Conservation (phyloP, 2,329 filamentous ascomycete species). For the Trichoderma simmonsii region DNA sequence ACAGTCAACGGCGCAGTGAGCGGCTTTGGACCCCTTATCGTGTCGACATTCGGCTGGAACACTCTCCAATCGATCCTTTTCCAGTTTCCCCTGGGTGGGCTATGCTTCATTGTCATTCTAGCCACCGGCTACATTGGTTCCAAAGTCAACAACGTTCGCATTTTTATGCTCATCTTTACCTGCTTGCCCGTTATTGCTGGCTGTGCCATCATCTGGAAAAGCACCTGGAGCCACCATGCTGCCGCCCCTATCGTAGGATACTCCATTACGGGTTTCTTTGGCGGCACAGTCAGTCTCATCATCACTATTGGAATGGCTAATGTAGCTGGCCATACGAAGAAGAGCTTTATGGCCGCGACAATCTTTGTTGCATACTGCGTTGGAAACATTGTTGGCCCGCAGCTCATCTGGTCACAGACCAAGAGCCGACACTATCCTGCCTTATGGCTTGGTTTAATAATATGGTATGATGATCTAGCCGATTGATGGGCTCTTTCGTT, state of each 20-base stretch:
- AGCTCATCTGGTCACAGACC: slow-evolving; percentile 65
- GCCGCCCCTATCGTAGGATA: slow-evolving; percentile 68
- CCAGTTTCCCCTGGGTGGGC: slow-evolving; percentile 69
- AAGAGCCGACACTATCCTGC: slow-evolving; percentile 66
- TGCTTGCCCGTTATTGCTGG: slow-evolving; percentile 73
- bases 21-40: slow-evolving; percentile 69
- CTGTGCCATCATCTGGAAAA: slow-evolving; percentile 72
- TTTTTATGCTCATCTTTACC: slow-evolving; percentile 61
- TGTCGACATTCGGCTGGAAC: slow-evolving; percentile 66
- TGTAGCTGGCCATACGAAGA: slow-evolving; percentile 73
- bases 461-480: slow-evolving; percentile 40
- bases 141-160: slow-evolving; percentile 58
- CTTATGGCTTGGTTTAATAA: slow-evolving; percentile 67
- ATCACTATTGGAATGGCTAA: slow-evolving; percentile 59
- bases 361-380: slow-evolving; percentile 76
- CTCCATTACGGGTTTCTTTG: slow-evolving; percentile 70
- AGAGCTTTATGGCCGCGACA: slow-evolving; percentile 70
- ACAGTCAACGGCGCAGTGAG: slow-evolving; percentile 69
- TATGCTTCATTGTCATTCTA: slow-evolving; percentile 66
- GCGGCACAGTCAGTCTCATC: slow-evolving; percentile 61
- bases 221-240: slow-evolving; percentile 60
- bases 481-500: background rate
- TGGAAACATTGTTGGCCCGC: slow-evolving; percentile 72
- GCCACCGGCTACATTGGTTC: slow-evolving; percentile 63
- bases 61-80: slow-evolving; percentile 65